Evolutionary conservation across 371 early-diverging fungal genomes (phyloP).

Genomic region (Blastocladiella emersonii): DNA sequence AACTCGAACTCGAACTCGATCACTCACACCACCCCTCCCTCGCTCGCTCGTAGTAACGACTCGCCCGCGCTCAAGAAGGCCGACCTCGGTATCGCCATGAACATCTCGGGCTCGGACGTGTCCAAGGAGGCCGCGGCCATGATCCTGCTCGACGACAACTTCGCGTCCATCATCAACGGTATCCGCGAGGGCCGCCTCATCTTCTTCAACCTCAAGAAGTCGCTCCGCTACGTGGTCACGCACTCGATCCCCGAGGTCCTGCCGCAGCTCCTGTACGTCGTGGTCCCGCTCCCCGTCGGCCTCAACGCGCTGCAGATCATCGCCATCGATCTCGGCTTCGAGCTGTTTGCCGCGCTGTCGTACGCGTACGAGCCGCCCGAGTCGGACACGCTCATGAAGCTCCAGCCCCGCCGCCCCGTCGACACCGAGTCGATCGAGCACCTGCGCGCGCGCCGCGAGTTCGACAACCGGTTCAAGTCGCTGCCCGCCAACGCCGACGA

Average conservation of each 20-base stretch:
- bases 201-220: conserved; percentile 88
- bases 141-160: conserved; percentile 92
- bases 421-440: conserved; percentile 43
- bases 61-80: conserved; percentile 90
- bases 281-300: conserved; percentile 78
- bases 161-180: conserved; percentile 72
- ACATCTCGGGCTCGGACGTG: conserved; percentile 83
- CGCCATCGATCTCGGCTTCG: conserved; percentile 85
- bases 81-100: conserved; percentile 95
- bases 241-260: conserved; percentile 76
- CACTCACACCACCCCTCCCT: too few species aligned
- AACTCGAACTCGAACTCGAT: too few species aligned
- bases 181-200: conserved; percentile 90
- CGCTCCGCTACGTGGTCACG: conserved; percentile 77
- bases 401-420: conserved; percentile 81
- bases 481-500: conserved; percentile 13
- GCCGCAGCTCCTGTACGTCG: conserved; percentile 64
- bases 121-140: conserved; percentile 95
- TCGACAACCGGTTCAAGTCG: conserved; percentile 9
- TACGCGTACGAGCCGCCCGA: conserved; percentile 92
- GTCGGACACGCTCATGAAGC: conserved; percentile 63
- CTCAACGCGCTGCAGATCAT: conserved; percentile 71
- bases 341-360: conserved; percentile 67
- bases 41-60: too few species aligned
- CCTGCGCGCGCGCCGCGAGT: conserved; percentile 3